phyloP scores from a whole-genome alignment of 2,329 filamentous ascomycete genomes.

The Ceratocystis alfenasii region DNA sequence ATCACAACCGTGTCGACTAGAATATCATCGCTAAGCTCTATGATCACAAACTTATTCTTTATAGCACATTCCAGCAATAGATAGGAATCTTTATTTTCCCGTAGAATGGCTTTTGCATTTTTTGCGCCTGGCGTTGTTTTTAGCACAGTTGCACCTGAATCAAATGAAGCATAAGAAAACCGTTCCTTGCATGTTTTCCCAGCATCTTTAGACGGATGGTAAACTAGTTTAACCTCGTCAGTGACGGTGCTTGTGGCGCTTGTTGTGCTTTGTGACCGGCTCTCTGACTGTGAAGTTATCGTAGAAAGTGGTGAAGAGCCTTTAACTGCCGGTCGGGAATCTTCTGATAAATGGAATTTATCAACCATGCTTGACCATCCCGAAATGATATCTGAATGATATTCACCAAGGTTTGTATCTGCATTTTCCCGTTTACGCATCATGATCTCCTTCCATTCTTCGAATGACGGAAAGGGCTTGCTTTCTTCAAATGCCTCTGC shows the following conservation, averaged over 20 bases:
- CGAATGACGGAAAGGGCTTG: slow-evolving; percentile 15
- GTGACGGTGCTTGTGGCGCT: neutral
- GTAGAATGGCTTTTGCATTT: slow-evolving; percentile 74
- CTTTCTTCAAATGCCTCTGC: neutral
- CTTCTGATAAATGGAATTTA: neutral
- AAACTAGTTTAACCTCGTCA: slow-evolving; percentile 23
- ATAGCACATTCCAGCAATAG: slow-evolving; percentile 87
- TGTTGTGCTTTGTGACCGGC: neutral
- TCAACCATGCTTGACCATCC: neutral
- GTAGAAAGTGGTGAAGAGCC: neutral
- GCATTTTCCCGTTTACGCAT: slow-evolving; percentile 12
- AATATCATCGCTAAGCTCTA: slow-evolving; percentile 79
- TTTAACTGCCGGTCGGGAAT: neutral
- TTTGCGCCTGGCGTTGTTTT: slow-evolving; percentile 82
- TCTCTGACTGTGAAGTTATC: neutral
- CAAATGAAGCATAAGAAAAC: slow-evolving; percentile 95
- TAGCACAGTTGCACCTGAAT: slow-evolving; percentile 84
- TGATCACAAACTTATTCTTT: slow-evolving; percentile 82
- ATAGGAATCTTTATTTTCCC: slow-evolving; percentile 97
- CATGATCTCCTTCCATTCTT: slow-evolving; percentile 21
- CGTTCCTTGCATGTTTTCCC: slow-evolving; percentile 96
- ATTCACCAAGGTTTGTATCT: neutral
- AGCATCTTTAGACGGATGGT: slow-evolving; percentile 73
- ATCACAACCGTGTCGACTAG: slow-evolving; percentile 92
- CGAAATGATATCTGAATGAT: neutral